These are phyloP conservation scores for Stagonosporopsis cucurbitacearum DNA, from an alignment of 2,329 filamentous ascomycete genomes.

Conservation along the genomic window DNA sequence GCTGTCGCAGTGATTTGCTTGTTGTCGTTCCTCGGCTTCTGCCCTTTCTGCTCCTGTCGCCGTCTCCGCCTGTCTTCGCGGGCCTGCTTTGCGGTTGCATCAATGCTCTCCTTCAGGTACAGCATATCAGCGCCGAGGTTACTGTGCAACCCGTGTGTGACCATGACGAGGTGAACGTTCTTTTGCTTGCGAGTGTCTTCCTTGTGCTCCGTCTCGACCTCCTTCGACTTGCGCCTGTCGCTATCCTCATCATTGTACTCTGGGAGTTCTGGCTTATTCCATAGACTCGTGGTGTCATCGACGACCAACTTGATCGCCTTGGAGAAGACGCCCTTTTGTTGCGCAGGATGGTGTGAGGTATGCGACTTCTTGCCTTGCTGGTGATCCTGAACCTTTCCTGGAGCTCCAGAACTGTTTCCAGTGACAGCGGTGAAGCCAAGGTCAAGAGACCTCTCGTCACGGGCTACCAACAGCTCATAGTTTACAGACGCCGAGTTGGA, in stretches of 20 bases:
- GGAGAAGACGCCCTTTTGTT: constrained; percentile 81
- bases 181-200: constrained; percentile 63
- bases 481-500: constrained; percentile 85
- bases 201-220: constrained; percentile 26
- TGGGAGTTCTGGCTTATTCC: constrained; percentile 89
- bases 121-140: constrained; percentile 97
- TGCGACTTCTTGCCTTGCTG: constrained; percentile 65
- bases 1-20: constrained; percentile 49
- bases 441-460: constrained; percentile 83
- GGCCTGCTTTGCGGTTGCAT: constrained; percentile 77
- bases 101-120: constrained; percentile 96
- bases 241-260: constrained; percentile 58
- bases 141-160: constrained; percentile 95
- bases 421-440: constrained; percentile 66
- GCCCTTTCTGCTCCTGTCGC: constrained; percentile 45
- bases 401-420: constrained; percentile 56
- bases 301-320: constrained; percentile 78
- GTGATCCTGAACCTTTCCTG: constrained; percentile 76
- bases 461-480: constrained; percentile 84
- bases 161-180: constrained; percentile 86
- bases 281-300: constrained; percentile 87
- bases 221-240: constrained; percentile 31
- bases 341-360: constrained; percentile 62
- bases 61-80: constrained; percentile 71
- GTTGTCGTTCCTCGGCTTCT: constrained; percentile 4